Evolutionary conservation across 2,329 filamentous ascomycete genomes (phyloP).

Genomic region (Alternaria sp.): DNA sequence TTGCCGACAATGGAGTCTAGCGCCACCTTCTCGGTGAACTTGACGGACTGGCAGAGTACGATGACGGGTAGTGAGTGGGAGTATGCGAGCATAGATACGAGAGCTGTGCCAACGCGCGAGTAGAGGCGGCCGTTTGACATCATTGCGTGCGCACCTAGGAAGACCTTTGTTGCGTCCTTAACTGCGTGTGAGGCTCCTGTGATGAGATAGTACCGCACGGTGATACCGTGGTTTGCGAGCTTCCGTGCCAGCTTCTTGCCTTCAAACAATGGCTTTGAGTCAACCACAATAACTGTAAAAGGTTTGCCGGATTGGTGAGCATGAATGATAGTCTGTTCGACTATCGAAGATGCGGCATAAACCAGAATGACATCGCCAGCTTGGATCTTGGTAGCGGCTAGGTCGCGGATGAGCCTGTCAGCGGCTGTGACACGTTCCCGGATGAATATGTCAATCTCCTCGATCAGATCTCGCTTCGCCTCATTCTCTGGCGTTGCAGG

Average conservation of each 20-base stretch:
- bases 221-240: conserved; percentile 73
- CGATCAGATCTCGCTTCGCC: conserved; percentile 79
- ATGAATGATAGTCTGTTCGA: conserved; percentile 80
- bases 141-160: conserved; percentile 89
- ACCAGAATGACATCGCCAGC: conserved; percentile 85
- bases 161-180: conserved; percentile 73
- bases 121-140: conserved; percentile 94
- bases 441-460: conserved; percentile 88
- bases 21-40: conserved; percentile 89
- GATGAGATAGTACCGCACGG: conserved; percentile 82
- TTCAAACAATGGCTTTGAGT: conserved; percentile 75
- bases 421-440: conserved; percentile 88
- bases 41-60: conserved; percentile 92
- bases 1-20: conserved; percentile 94
- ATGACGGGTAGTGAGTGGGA: conserved; percentile 81
- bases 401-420: conserved; percentile 82
- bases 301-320: conserved; percentile 74
- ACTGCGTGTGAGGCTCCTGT: conserved; percentile 79
- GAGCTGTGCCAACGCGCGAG: conserved; percentile 84
- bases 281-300: conserved; percentile 86
- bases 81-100: conserved; percentile 83
- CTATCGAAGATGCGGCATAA: conserved; percentile 84
- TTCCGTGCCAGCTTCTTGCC: conserved; percentile 75
- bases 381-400: conserved; percentile 76
- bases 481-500: conserved; percentile 82